Percentiles rank a stretch among this genome's conserved stretches.
Conservation (phyloP, 495 filamentous ascomycete genomes). For the Tuber brumale region DNA sequence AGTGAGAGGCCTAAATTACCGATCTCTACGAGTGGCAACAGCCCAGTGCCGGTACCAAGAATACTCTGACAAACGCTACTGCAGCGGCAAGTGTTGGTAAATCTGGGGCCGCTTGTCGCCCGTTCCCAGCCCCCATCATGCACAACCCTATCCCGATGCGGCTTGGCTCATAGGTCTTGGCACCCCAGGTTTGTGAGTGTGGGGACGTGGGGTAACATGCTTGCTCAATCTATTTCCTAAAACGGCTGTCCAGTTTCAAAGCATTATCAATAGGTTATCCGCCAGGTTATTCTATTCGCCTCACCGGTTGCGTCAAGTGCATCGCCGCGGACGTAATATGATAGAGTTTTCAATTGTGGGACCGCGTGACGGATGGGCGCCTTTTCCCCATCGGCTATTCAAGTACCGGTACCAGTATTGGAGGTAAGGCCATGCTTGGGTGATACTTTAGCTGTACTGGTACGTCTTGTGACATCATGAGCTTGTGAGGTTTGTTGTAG, state of each 20-base stretch:
- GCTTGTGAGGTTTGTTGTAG: neutral
- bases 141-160: neutral
- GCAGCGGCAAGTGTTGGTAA: neutral
- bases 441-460: neutral
- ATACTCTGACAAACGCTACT: neutral
- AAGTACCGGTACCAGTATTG: too few relatives aligned
- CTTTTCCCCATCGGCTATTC: neutral
- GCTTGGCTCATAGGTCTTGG: neutral
- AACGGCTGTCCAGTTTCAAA: neutral
- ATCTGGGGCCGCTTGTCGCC: neutral
- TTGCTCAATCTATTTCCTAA: neutral
- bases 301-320: neutral
- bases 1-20: neutral
- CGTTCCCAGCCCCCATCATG: neutral
- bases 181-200: neutral
- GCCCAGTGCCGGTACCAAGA: neutral
- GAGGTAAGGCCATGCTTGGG: neutral
- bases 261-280: neutral
- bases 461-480: neutral
- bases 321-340: neutral
- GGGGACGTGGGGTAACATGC: neutral
- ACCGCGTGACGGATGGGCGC: neutral
- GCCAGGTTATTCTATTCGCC: neutral
- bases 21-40: neutral
- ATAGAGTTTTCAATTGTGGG: neutral